These are phyloP conservation scores for Onygenales sp. DNA, from an alignment of 2,329 filamentous ascomycete genomes.

Conservation along the genomic window DNA sequence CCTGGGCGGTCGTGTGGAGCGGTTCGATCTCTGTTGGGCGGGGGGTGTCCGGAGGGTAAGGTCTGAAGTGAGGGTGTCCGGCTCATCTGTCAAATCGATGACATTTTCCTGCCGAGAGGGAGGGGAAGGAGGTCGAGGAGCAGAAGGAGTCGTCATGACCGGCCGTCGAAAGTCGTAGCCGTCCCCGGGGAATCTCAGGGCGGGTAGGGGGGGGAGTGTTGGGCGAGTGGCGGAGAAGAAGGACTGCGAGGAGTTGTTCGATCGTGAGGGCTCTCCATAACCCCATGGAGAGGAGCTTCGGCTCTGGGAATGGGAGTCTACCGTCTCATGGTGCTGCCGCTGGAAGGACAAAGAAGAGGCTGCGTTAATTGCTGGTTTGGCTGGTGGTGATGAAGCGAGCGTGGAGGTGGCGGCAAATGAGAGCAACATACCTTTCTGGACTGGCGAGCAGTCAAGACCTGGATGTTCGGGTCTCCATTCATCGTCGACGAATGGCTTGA, in stretches of 20 bases:
- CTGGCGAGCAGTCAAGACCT: conserved; percentile 25
- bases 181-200: conserved; percentile 39
- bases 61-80: conserved; percentile 22
- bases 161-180: conserved; percentile 48
- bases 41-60: conserved; percentile 10
- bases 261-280: not conserved
- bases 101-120: conserved; percentile 24
- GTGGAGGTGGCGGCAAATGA: not conserved
- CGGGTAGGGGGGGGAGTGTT: conserved; percentile 22
- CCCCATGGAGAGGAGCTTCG: conserved; percentile 18
- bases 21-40: conserved; percentile 5
- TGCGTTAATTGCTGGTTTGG: conserved; percentile 10
- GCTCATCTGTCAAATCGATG: conserved; percentile 40
- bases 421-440: conserved; percentile 26
- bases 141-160: conserved; percentile 32
- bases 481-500: conserved; percentile 14
- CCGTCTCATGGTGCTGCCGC: conserved; percentile 29
- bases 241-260: conserved; percentile 5
- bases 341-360: conserved; percentile 12
- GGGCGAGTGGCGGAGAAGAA: conserved; percentile 11
- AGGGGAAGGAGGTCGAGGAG: conserved; percentile 15
- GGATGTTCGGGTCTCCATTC: conserved; percentile 27
- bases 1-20: conserved; percentile 20
- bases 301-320: conserved; percentile 18
- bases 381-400: not conserved